A percentile compares a stretch with the other conserved stretches of the same genome.
These are phyloP conservation scores for Scedosporium aurantiacum DNA, from an alignment of 2,329 filamentous ascomycete genomes.

Conservation along the genomic window DNA sequence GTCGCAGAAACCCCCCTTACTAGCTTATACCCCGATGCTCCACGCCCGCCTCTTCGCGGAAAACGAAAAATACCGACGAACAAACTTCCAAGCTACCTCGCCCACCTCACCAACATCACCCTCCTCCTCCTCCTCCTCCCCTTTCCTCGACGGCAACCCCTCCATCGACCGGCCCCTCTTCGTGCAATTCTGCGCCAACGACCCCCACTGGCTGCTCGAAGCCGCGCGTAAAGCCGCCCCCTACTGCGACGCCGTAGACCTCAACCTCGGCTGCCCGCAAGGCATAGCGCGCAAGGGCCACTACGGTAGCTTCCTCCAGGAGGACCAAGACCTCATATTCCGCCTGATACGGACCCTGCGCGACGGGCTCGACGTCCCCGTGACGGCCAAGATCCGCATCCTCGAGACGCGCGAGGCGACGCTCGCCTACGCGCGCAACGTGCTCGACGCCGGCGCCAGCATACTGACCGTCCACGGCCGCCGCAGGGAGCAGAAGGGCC, in stretches of 20 bases:
- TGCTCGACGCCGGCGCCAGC: conserved; percentile 78
- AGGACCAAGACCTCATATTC: conserved; percentile 76
- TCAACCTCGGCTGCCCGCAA: conserved; percentile 93
- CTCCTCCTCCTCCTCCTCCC: conserved; percentile 14
- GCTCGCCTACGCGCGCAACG: conserved; percentile 77
- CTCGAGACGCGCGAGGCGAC: conserved; percentile 80
- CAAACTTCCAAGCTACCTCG: conserved; percentile 65
- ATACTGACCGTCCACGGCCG: conserved; percentile 90
- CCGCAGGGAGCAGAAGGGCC: conserved; percentile 84
- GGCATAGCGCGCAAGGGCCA: conserved; percentile 84
- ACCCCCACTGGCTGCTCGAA: conserved; percentile 65
- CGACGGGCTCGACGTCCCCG: conserved; percentile 63
- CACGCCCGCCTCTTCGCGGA: conserved; percentile 84
- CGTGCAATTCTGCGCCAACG: conserved; percentile 93
- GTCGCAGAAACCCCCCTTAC: conserved; percentile 50
- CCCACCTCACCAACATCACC: conserved; percentile 13
- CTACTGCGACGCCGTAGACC: conserved; percentile 87
- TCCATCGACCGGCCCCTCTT: conserved; percentile 77
- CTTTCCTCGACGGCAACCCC: conserved; percentile 79
- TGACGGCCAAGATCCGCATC: conserved; percentile 91
- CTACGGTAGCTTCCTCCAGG: conserved; percentile 91
- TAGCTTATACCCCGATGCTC: conserved; percentile 93
- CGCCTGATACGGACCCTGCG: conserved; percentile 77
- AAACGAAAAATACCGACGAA: conserved; percentile 60
- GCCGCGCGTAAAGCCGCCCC: conserved; percentile 71